Evolutionary conservation across 164 flowering plant genomes (phyloP), one percentile per base, ranked within the genome.

Genomic region (Tetracentron sinense): DNA sequence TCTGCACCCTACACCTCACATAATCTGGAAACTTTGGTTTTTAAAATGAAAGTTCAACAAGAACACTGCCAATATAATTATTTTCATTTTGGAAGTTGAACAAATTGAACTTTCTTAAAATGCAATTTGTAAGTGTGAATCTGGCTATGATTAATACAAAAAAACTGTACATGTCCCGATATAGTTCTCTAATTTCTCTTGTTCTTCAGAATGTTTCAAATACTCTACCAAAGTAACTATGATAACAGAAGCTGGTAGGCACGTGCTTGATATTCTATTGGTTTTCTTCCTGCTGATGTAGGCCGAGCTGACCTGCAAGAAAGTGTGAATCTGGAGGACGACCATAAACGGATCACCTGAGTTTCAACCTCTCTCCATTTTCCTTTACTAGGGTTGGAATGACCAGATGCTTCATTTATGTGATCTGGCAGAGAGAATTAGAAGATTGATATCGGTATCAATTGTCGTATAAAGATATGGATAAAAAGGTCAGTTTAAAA

Each of bases 241-340:
- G 14, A 21, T 33, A 35, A 57, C 19, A 14, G 21, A 28, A 54
- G 22, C 58, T 28, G 21, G 19, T 7, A 17, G 35, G 20, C 47
- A 35, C 6, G 61, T 19, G 51, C 7, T 15, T 55, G 16, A 48
- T 8, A 44, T n/a, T 21, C 23, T 31, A 28, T 27, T 61, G 19
- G 19, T 25, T 53, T 58, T 62, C 53, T 61, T 57, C 33, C 4
- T 57, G 57, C 29, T 47, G 57, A 38, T 78, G 69, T 69, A 88
- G 94, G 83, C 35, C 77, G 58, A 52, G 69, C 82, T 7, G 84
- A 82, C 55, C 46, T 80, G 60, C 79, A 85, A 66, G 87, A 77
- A 46, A 61, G 78, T 44, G 66, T 21, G 20, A 72, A 63, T 51
- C 30, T 76, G 25, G 81, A 77, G 27, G 75, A 63, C 17, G 83